Conservation (phyloP, 768 basidiomycete species). For the Termitomyces sp. region DNA sequence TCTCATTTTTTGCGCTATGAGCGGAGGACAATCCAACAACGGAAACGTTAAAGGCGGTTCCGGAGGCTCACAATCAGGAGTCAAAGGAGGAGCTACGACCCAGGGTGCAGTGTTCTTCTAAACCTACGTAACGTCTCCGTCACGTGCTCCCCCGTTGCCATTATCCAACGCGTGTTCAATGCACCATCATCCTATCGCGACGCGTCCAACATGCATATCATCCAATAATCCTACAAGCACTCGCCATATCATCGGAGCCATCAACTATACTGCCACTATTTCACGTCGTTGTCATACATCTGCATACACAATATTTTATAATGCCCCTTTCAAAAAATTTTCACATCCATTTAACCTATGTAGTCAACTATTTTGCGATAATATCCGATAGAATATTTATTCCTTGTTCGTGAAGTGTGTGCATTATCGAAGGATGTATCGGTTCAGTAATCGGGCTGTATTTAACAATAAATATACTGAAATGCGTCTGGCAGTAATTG, state of each 20-base stretch:
- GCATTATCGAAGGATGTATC: not conserved
- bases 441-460: not conserved
- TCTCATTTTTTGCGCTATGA: constrained; percentile 24
- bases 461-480: not conserved
- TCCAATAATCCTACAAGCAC: not conserved
- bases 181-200: not conserved
- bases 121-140: constrained; percentile 12
- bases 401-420: not conserved
- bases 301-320: not conserved
- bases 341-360: too few relatives aligned
- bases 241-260: not conserved
- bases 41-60: constrained; percentile 27
- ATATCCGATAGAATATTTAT: not conserved
- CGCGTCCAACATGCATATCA: constrained; percentile 3
- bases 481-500: too few relatives aligned
- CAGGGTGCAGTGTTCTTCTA: constrained; percentile 59
- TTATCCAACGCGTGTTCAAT: constrained; percentile 1
- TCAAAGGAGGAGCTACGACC: constrained; percentile 44
- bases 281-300: not conserved
- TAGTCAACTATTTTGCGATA: not conserved
- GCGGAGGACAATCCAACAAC: constrained; percentile 30
- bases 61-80: constrained; percentile 33
- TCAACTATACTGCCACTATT: constrained; percentile 2
- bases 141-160: not conserved
- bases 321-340: not conserved